Evolutionary conservation across 306 rosid species (phyloP).

Genomic region (Argentina anserina): DNA sequence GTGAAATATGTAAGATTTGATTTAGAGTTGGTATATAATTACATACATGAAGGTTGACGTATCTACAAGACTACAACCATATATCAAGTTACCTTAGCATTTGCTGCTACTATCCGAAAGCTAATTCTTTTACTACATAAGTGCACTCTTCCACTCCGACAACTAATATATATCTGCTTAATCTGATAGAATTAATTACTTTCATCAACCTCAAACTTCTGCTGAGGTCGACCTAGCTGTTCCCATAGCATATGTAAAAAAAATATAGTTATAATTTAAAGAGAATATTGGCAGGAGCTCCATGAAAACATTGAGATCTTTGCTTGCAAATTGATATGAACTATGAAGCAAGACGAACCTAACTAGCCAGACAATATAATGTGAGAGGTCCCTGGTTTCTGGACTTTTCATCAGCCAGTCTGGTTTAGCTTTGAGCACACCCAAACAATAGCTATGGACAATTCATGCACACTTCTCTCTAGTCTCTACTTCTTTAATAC

Average conservation of each 20-base stretch:
- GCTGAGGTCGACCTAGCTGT: neutral
- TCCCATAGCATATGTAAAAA: neutral
- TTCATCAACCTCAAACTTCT: constrained; percentile 1
- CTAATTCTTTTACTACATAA: no score
- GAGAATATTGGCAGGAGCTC: neutral
- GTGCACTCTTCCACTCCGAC: no score
- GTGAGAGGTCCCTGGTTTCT: constrained; percentile 15
- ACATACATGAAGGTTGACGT: no score
- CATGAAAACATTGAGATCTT: neutral
- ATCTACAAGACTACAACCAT: no score
- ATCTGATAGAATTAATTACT: neutral
- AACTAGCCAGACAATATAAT: neutral
- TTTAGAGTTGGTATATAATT: no score
- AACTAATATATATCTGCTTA: no score
- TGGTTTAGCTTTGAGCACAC: constrained; percentile 24
- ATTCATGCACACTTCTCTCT: neutral
- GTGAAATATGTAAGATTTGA: no score
- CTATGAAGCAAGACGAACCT: neutral
- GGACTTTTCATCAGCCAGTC: constrained; percentile 9
- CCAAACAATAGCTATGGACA: constrained; percentile 16
- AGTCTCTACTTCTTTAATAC: neutral
- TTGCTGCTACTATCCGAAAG: no score
- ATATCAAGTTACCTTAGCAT: no score
- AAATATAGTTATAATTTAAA: neutral
- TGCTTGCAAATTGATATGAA: neutral